These are phyloP conservation scores for Dactylonectria estremocensis DNA, from an alignment of 2,329 filamentous ascomycete genomes.

Conservation along the genomic window DNA sequence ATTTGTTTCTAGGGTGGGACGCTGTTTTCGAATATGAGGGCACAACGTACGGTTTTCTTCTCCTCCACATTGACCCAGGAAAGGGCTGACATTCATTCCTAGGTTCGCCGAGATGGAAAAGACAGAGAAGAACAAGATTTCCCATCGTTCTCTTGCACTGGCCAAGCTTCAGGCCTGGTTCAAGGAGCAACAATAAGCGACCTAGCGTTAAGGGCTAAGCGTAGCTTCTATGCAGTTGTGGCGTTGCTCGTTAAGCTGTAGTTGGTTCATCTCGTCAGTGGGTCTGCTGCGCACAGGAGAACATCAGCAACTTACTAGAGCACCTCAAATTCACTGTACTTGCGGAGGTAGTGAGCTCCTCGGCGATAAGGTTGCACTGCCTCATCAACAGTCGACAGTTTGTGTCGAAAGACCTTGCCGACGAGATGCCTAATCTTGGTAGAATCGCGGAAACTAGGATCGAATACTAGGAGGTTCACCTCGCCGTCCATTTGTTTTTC, in stretches of 20 bases:
- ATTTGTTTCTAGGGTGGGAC: conserved; percentile 82
- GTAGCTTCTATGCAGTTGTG: not conserved
- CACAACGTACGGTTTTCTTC: conserved; percentile 72
- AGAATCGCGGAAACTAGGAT: conserved; percentile 85
- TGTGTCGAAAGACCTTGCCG: conserved; percentile 61
- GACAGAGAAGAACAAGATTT: conserved; percentile 89
- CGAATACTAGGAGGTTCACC: conserved; percentile 85
- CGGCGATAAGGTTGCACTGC: conserved; percentile 83
- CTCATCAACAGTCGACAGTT: conserved; percentile 54
- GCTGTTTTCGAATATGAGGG: conserved; percentile 95
- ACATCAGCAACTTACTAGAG: conserved; percentile 70
- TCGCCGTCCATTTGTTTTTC: conserved; percentile 77
- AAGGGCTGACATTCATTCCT: conserved; percentile 28
- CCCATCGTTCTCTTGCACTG: conserved; percentile 90
- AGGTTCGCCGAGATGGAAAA: conserved; percentile 96
- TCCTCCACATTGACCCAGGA: not conserved
- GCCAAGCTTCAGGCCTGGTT: conserved; percentile 90
- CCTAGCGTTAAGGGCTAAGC: not conserved
- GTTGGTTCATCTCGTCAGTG: conserved; percentile 10
- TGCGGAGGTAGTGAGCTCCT: conserved; percentile 76
- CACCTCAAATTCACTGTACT: conserved; percentile 84
- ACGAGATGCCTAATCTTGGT: conserved; percentile 73
- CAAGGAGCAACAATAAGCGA: conserved; percentile 56
- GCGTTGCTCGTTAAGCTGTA: conserved; percentile 11
- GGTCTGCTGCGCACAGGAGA: not conserved